Evolutionary conservation across 768 basidiomycete genomes (phyloP).

Genomic region (Leucosporidium yakuticum): DNA sequence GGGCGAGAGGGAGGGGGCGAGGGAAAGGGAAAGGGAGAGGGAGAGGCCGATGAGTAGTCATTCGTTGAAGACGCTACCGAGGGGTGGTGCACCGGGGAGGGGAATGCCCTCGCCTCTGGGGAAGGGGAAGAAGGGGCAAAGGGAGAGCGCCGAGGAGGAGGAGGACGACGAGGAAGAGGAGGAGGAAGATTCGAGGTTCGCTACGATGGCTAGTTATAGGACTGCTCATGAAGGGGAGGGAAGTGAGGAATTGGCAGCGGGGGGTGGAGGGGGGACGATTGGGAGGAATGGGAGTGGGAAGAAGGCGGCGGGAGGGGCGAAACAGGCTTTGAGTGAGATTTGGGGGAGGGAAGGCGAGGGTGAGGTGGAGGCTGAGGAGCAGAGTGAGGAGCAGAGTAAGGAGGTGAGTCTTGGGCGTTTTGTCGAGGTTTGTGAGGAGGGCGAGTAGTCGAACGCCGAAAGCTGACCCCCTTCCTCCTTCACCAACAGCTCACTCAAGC

Average conservation of each 20-base stretch:
- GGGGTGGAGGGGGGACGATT: not conserved
- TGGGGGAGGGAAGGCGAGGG: not conserved
- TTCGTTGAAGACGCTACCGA: no score
- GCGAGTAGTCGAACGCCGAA: no score
- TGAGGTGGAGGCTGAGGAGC: not conserved
- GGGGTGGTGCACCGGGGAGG: no score
- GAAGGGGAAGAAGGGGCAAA: not conserved
- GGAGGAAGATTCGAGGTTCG: not conserved
- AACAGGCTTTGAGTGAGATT: not conserved
- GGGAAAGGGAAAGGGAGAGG: not conserved
- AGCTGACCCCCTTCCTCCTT: no score
- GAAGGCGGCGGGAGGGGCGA: no score
- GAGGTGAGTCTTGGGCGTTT: not conserved
- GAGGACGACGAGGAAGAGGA: not conserved
- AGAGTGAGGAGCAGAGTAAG: not conserved
- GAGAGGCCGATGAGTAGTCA: no score
- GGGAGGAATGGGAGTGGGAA: not conserved
- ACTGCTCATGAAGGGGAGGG: not conserved
- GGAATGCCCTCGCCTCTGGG: no score
- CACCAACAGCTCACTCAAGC: not conserved
- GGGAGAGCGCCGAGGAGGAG: not conserved
- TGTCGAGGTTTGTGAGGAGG: not conserved
- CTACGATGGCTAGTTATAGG: not conserved
- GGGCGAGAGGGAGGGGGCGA: not conserved
- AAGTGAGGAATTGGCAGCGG: not conserved